Percentiles rank a stretch among this genome's conserved stretches.
These are phyloP conservation scores for Penicillium paradoxum DNA, from an alignment of 495 filamentous ascomycete species.

Conservation along the genomic window DNA sequence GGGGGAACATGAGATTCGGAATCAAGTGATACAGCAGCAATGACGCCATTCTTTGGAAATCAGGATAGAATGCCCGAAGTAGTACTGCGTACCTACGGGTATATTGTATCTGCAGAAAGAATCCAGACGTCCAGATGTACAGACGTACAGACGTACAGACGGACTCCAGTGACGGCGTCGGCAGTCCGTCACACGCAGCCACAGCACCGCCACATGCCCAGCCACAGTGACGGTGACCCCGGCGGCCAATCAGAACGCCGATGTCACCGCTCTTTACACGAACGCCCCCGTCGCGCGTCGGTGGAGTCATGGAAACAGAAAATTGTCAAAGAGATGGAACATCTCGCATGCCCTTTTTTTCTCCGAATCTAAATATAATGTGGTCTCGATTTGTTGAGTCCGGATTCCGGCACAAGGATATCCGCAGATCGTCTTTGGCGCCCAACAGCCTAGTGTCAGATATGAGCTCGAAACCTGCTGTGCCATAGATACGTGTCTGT, in stretches of 20 bases:
- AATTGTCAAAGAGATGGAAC: neutral
- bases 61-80: too few species aligned
- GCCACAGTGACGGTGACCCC: constrained; percentile 35
- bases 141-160: too few species aligned
- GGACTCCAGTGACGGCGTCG: too few species aligned
- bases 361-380: constrained; percentile 1
- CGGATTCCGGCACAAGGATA: neutral
- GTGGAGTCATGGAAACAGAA: neutral
- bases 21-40: constrained; percentile 10
- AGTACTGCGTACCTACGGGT: too few species aligned
- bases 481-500: constrained; percentile 24
- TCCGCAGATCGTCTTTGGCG: constrained; percentile 24
- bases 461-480: constrained; percentile 13
- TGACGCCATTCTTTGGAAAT: constrained; percentile 17
- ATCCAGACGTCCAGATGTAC: too few species aligned
- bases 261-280: constrained; percentile 35
- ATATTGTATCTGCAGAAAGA: too few species aligned
- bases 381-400: neutral
- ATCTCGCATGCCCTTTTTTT: too few species aligned
- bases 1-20: neutral
- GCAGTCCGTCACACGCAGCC: neutral
- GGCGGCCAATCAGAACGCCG: constrained; percentile 25
- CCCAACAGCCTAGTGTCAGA: constrained; percentile 14
- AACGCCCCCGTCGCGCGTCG: neutral
- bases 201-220: constrained; percentile 23